Evolutionary conservation across 2,329 filamentous ascomycete species (phyloP), one percentile per base, ranked within the genome.

Genomic region (Myriangium duriaei): DNA sequence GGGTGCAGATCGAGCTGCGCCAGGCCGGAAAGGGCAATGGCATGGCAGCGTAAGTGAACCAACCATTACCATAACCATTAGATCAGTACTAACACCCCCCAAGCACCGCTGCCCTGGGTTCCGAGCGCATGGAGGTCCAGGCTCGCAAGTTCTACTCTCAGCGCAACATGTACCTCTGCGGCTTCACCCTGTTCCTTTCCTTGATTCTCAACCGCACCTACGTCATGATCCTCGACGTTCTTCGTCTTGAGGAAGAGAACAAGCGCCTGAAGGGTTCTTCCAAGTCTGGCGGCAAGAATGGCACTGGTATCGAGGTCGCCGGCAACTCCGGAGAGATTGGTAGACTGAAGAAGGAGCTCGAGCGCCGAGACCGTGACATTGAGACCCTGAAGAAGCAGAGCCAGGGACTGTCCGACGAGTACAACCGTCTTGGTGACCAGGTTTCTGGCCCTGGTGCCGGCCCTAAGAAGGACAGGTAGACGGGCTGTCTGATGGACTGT

Each of bases 91-190:
- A n/a, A n/a, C n/a, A n/a, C n/a, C n/a, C n/a, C n/a, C n/a, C n/a
- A n/a, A 76, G 81, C 56, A 68, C 71, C 41, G 77, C 87, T 43
- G 76, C 95, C 53, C 88, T 64, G 32, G 66, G 91, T 47, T 80
- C 84, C 57, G 91, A 96, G 60, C 88, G 91, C 47, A 86, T 93
- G 74, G 91, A 98, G 67, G 88, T 96, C 37, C 91, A 98, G 65
- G 88, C 91, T 48, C 86, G 91, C 73, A 98, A 98, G 68, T 98
- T 98, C 72, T 98, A 98, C 74, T 94, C 87, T 45, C 88, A 98
- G 70, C 87, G 91, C 63, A 98, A 98, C 77, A 98, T 98, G 91
- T 98, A 98, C 68, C 86, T 98, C 45, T 96, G 91, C 64, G 91
- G 91, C 52, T 98, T 98, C 72, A 98, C 91, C 4, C 80, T 98